These are phyloP conservation scores for Scleroderma bovista DNA, from an alignment of 768 basidiomycete genomes.

Conservation along the genomic window DNA sequence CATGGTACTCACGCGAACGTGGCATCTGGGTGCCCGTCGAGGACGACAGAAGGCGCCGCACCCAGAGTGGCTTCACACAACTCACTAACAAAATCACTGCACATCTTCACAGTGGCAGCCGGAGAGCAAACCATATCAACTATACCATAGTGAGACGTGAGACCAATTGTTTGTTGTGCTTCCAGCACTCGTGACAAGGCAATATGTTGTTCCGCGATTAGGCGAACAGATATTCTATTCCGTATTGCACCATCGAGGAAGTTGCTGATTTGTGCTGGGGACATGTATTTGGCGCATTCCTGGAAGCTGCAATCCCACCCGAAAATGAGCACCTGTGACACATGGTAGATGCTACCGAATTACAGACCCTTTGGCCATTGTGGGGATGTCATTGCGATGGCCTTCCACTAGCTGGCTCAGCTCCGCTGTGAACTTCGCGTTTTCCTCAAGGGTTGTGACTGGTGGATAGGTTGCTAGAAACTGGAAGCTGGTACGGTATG, in stretches of 20 bases:
- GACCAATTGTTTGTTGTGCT: conserved; percentile 25
- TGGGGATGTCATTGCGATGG: conserved; percentile 86
- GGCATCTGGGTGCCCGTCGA: conserved; percentile 66
- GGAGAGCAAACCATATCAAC: conserved; percentile 73
- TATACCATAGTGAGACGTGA: conserved; percentile 55
- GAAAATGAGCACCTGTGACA: neutral
- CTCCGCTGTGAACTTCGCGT: conserved; percentile 58
- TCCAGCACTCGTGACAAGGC: conserved; percentile 68
- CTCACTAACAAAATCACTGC: conserved; percentile 77
- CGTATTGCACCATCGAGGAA: conserved; percentile 84
- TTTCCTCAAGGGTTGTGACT: conserved; percentile 64
- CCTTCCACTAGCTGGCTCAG: conserved; percentile 67
- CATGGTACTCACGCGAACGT: conserved; percentile 66
- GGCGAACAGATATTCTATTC: conserved; percentile 79
- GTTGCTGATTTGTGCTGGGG: conserved; percentile 67
- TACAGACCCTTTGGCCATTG: conserved; percentile 79
- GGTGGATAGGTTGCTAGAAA: conserved; percentile 63
- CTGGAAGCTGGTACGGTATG: conserved; percentile 65
- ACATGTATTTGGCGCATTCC: conserved; percentile 80
- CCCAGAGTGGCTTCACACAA: conserved; percentile 84
- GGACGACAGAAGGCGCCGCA: conserved; percentile 53
- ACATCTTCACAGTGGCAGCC: conserved; percentile 66
- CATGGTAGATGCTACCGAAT: conserved; percentile 1
- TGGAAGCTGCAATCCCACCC: conserved; percentile 54
- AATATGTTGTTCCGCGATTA: conserved; percentile 91